Conservation (phyloP, 352 stramenopile species). For the Phytophthora quininea region DNA sequence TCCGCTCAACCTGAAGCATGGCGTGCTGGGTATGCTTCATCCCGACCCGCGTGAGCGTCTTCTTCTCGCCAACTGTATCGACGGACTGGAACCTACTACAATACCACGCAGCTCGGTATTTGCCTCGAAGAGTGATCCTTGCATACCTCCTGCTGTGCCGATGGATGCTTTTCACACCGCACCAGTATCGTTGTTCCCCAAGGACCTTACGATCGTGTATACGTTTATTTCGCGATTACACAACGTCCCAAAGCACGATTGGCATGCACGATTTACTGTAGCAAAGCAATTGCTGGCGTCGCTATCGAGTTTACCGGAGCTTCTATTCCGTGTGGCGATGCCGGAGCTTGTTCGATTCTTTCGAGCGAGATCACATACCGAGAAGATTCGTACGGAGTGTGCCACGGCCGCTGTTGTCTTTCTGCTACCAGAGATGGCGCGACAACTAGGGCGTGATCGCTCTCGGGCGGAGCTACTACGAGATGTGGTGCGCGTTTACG, state of each 20-base stretch:
- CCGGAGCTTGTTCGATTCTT: conserved; percentile 67
- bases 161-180: conserved; percentile 28
- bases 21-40: conserved; percentile 54
- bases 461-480: conserved; percentile 45
- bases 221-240: conserved; percentile 56
- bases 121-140: neutral
- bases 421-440: conserved; percentile 50
- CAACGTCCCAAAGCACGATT: conserved; percentile 28
- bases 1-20: conserved; percentile 60
- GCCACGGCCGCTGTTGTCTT: conserved; percentile 65
- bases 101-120: conserved; percentile 8
- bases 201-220: conserved; percentile 51
- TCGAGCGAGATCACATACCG: conserved; percentile 42
- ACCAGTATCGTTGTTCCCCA: conserved; percentile 48
- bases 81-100: conserved; percentile 35
- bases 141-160: conserved; percentile 12
- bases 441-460: conserved; percentile 43
- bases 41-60: conserved; percentile 50
- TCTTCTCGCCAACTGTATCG: conserved; percentile 30
- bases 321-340: conserved; percentile 52
- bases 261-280: conserved; percentile 48
- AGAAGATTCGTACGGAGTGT: conserved; percentile 47
- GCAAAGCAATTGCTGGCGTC: conserved; percentile 40
- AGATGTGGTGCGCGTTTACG: conserved; percentile 64
- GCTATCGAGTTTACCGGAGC: conserved; percentile 46